A percentile compares a stretch with the other conserved stretches of the same genome.
phyloP scores from a whole-genome alignment of 768 basidiomycete genomes.

The Nidula microcarpa region DNA sequence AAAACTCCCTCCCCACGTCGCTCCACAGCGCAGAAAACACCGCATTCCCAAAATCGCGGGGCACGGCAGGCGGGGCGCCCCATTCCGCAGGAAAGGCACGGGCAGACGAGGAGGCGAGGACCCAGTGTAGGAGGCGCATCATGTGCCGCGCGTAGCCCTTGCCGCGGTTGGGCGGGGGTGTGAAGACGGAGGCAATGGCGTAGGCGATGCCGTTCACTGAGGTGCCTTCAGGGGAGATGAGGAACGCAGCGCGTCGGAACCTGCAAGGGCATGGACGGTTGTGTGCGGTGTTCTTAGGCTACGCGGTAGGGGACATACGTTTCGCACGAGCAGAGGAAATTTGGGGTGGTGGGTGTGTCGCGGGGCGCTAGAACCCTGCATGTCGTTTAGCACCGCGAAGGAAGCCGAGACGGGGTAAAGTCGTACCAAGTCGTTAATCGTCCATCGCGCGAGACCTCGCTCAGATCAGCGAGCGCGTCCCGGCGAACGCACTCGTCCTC shows the following conservation, averaged over 20 bases:
- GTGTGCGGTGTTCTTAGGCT: background rate
- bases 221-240: background rate
- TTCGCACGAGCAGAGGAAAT: conserved; percentile 63
- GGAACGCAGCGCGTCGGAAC: conserved; percentile 8
- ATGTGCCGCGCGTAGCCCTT: conserved; percentile 60
- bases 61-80: conserved; percentile 17
- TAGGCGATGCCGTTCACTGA: conserved; percentile 38
- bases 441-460: conserved; percentile 42
- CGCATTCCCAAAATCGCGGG: conserved; percentile 9
- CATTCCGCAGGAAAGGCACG: conserved; percentile 18
- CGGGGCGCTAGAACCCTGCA: conserved; percentile 58
- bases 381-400: background rate
- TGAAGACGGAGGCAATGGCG: conserved; percentile 56
- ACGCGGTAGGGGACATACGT: conserved; percentile 37
- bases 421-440: conserved; percentile 49
- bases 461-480: conserved; percentile 32
- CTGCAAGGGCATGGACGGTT: conserved; percentile 5
- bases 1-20: conserved; percentile 20
- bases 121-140: conserved; percentile 60
- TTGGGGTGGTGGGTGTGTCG: conserved; percentile 41
- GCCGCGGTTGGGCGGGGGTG: conserved; percentile 41
- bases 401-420: background rate
- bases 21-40: conserved; percentile 23
- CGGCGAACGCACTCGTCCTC: conserved; percentile 44
- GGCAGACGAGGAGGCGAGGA: conserved; percentile 15